Evolutionary conservation across 179 eudicot genomes (phyloP).

Genomic region (Silene coronaria): DNA sequence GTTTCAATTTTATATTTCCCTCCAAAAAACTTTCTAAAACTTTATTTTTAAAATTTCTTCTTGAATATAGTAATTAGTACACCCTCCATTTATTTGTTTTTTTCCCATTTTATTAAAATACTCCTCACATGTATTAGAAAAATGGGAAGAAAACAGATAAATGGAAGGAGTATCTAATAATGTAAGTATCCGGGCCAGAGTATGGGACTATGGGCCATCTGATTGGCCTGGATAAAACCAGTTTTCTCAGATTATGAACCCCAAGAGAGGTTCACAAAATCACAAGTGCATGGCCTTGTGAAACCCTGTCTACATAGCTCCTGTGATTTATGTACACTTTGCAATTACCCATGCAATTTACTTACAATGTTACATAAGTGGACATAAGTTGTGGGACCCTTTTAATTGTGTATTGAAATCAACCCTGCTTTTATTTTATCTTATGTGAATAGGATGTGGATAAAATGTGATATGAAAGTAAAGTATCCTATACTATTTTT

Average conservation of each 20-base stretch:
- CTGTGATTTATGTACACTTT: slow-evolving; percentile 5
- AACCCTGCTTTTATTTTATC: not conserved
- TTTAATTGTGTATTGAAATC: slow-evolving; percentile 1
- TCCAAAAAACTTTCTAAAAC: not conserved
- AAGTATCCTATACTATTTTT: not conserved
- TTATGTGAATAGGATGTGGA: not conserved
- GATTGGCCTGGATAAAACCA: slow-evolving; percentile 20
- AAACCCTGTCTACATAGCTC: slow-evolving; percentile 13
- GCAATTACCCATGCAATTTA: slow-evolving; percentile 13
- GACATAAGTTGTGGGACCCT: slow-evolving; percentile 14
- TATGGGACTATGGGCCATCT: slow-evolving; percentile 10
- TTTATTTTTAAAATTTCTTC: not conserved
- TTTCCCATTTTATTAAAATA: no score
- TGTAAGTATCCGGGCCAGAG: not conserved
- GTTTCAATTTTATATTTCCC: not conserved
- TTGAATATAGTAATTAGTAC: no score
- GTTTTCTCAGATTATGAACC: slow-evolving; percentile 15
- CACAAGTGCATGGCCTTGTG: slow-evolving; percentile 19
- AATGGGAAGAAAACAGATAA: no score
- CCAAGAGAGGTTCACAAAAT: not conserved
- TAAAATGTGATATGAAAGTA: not conserved
- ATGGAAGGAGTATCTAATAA: no score
- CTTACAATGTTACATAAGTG: slow-evolving; percentile 5
- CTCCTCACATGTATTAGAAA: no score
- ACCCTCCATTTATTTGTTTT: no score